Base-by-base conservation (phyloP, 1,139 yeast genomes). In the Meyerozyma sp. region DNA sequence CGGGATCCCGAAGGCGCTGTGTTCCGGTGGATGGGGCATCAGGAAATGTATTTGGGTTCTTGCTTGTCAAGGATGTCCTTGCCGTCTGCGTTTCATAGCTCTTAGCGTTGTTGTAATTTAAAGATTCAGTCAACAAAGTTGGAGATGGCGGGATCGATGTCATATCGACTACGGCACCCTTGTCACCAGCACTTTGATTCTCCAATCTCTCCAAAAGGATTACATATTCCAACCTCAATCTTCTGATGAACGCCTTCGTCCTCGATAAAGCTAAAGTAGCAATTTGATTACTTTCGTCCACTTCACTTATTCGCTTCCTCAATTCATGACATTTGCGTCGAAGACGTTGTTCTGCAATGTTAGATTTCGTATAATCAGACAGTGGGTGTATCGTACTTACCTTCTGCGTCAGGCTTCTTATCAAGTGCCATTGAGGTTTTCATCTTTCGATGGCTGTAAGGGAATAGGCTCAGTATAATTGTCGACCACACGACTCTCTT, bases 141-240 rank as follows among this genome's bases (percentile, higher is more conserved):
- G 76, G 76, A 1, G 66, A 59, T 23, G 74, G 74, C 1, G 77
- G 75, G 8, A 62, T 65, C 5, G 75, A 73, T 37, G 66, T 51
- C 35, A 58, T 55, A 6, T 60, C 48, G 0, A 77, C 75, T 45
- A 59, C 49, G 0, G 77, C 75, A 45, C 82, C 70, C 8, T 73
- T 74, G 57, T 91, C 97, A 4, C 13, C 25, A 3, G 16, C n/a
- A 16, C 13, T 18, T 18, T 34, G 37, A 18, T 34, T 13, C 26
- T 34, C 37, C 38, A 93, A 74, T 50, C 89, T 74, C 58, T 93
- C 97, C 41, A 91, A 65, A 41, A 93, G 66, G 26, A 91, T 70
- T 1, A 91, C 79, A 55, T 94, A 84, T 59, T 93, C 98, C 36
- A 90, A 73, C 46, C 96, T 78, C 42, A 88, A 69, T 50, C 98